Percentiles rank a stretch among this genome's conserved stretches.
These are phyloP conservation scores for Oryza meyeriana DNA, from an alignment of 176 grass and related monocot species.

Conservation along the genomic window DNA sequence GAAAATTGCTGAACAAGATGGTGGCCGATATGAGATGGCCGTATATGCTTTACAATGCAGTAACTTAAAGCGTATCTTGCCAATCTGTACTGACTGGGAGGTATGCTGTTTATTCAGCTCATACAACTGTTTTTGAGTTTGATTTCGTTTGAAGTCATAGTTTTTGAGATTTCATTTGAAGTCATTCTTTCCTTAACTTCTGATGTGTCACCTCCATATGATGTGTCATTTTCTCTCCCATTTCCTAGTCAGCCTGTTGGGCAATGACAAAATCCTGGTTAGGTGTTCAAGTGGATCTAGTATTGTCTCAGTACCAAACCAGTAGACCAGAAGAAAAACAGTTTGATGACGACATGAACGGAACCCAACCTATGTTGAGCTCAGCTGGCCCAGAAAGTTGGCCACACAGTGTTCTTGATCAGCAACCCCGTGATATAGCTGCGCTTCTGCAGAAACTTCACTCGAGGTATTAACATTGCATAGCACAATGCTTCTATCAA, in stretches of 20 bases:
- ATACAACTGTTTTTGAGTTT: conserved; percentile 16
- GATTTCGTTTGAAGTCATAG: neutral
- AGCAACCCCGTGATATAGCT: conserved; percentile 84
- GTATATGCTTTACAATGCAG: conserved; percentile 88
- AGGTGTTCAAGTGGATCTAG: conserved; percentile 84
- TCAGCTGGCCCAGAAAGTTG: conserved; percentile 68
- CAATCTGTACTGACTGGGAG: conserved; percentile 95
- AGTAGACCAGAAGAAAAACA: conserved; percentile 63
- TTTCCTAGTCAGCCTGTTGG: conserved; percentile 95
- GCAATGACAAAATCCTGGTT: conserved; percentile 93
- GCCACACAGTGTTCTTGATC: conserved; percentile 86
- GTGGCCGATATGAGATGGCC: conserved; percentile 92
- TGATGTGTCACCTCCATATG: conserved; percentile 24
- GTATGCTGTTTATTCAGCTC: conserved; percentile 49
- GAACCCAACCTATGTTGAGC: conserved; percentile 44
- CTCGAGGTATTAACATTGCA: conserved; percentile 62
- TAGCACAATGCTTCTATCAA: conserved; percentile 5
- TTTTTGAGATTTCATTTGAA: no score
- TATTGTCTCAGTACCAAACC: conserved; percentile 72
- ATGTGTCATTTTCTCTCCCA: conserved; percentile 14
- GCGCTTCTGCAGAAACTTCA: conserved; percentile 97
- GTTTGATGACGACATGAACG: conserved; percentile 82
- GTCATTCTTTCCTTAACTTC: conserved; percentile 16
- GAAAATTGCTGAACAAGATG: conserved; percentile 98
- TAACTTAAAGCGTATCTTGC: conserved; percentile 83